phyloP scores from a whole-genome alignment of 345 rosid species.

The Gossypium australe region DNA sequence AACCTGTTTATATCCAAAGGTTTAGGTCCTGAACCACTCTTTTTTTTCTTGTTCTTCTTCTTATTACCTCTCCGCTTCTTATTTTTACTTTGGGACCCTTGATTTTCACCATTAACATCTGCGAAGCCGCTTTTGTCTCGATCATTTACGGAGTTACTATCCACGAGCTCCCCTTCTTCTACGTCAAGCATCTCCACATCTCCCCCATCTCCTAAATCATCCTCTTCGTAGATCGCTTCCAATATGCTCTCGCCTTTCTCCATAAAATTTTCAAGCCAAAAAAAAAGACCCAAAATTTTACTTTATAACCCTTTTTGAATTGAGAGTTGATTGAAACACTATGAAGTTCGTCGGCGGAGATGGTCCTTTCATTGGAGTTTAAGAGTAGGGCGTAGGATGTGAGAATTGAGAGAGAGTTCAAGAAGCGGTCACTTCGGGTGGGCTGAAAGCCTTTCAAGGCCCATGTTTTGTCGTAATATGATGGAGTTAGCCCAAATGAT shows the following conservation, averaged over 20 bases:
- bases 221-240: constrained; percentile 47
- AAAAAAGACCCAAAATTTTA: background rate
- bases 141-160: constrained; percentile 22
- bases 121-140: constrained; percentile 9
- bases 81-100: constrained; percentile 31
- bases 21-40: constrained; percentile 31
- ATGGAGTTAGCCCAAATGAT: background rate
- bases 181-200: constrained; percentile 81
- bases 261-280: constrained; percentile 26
- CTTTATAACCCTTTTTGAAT: background rate
- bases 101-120: constrained; percentile 22
- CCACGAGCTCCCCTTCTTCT: constrained; percentile 78
- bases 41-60: constrained; percentile 43
- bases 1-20: constrained; percentile 61
- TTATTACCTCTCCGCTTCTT: constrained; percentile 35
- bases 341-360: background rate
- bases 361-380: too few species aligned
- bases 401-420: background rate
- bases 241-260: constrained; percentile 52
- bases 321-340: background rate
- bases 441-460: background rate
- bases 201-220: constrained; percentile 34
- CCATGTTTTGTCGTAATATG: background rate
- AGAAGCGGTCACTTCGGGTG: background rate
- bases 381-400: background rate